These are phyloP conservation scores for Angomonas ambiguus DNA, from an alignment of 208 protist genomes.

Conservation along the genomic window DNA sequence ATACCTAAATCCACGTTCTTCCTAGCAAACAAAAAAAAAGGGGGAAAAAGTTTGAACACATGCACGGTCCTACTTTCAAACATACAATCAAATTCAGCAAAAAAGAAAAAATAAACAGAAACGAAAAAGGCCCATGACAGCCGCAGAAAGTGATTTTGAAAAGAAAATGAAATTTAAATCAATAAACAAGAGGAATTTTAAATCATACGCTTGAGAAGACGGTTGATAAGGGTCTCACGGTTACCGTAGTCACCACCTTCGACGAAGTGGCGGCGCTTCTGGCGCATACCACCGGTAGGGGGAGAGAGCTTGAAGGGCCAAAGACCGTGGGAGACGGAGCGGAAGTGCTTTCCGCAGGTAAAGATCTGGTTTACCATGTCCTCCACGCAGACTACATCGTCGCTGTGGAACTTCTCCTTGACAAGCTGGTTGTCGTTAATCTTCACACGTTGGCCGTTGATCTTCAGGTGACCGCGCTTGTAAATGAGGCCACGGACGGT, in stretches of 20 bases:
- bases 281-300: constrained; percentile 95
- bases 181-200: background rate
- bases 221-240: constrained; percentile 99
- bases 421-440: constrained; percentile 96
- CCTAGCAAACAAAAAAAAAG: constrained; percentile 10
- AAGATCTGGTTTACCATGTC: constrained; percentile 99
- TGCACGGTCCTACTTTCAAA: too few species aligned
- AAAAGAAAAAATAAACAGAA: background rate
- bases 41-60: background rate
- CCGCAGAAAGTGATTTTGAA: constrained; percentile 2
- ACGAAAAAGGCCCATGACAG: background rate
- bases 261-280: constrained; percentile 97
- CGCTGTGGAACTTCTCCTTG: constrained; percentile 92
- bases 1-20: background rate
- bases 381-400: constrained; percentile 97
- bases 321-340: constrained; percentile 96
- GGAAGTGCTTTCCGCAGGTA: constrained; percentile 98
- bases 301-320: constrained; percentile 99
- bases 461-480: constrained; percentile 98
- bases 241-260: constrained; percentile 99
- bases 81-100: too few species aligned
- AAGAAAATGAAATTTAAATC: background rate
- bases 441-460: constrained; percentile 97
- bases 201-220: constrained; percentile 83
- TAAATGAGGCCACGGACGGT: constrained; percentile 98